A percentile compares a stretch with the other conserved stretches of the same genome.
phyloP scores from a whole-genome alignment of 2,329 filamentous ascomycete species.

The Ophiosphaerella korrae region DNA sequence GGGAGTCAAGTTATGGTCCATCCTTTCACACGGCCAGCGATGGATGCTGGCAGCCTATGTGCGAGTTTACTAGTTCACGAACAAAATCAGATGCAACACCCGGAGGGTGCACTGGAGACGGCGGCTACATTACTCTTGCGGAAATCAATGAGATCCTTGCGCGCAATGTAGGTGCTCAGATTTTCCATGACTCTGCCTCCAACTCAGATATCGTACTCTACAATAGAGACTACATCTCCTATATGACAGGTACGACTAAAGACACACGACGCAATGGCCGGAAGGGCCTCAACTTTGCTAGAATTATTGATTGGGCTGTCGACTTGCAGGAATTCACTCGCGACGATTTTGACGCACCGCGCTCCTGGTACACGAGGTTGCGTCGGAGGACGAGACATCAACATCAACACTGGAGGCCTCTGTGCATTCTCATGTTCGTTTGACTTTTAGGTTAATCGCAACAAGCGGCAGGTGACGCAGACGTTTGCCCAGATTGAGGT shows the following conservation, averaged over 20 bases:
- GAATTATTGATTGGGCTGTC: conserved; percentile 46
- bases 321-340: conserved; percentile 22
- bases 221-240: conserved; percentile 26
- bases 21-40: conserved; percentile 40
- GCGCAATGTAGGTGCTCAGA: conserved; percentile 17
- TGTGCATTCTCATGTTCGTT: too few species aligned
- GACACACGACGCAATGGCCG: conserved; percentile 17
- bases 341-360: too few species aligned
- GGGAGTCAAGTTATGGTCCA: conserved; percentile 44
- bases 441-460: too few species aligned
- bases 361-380: too few species aligned
- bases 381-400: too few species aligned
- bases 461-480: too few species aligned
- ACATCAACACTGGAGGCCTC: too few species aligned
- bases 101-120: conserved; percentile 47
- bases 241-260: conserved; percentile 29
- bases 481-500: too few species aligned
- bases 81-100: conserved; percentile 32
- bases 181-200: conserved; percentile 5
- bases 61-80: conserved; percentile 40
- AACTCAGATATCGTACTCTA: conserved; percentile 22
- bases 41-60: conserved; percentile 41
- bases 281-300: conserved; percentile 36
- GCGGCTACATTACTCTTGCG: conserved; percentile 48
- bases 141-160: conserved; percentile 47